These are phyloP conservation scores for Colletotrichum falcatum DNA, from an alignment of 2,329 filamentous ascomycete species.

Conservation along the genomic window DNA sequence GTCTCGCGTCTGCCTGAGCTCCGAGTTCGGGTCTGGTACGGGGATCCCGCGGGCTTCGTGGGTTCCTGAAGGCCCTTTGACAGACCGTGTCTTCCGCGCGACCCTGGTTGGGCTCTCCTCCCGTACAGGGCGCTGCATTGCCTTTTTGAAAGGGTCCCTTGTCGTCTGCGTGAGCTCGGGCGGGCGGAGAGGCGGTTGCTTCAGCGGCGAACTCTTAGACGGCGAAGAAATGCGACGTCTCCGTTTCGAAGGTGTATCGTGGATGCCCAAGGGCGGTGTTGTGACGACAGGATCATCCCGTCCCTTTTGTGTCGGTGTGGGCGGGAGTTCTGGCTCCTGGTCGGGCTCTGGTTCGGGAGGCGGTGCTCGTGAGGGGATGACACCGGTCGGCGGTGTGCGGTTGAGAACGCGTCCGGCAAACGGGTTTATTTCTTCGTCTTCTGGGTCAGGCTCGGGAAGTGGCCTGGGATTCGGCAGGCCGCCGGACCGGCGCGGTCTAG, in stretches of 20 bases:
- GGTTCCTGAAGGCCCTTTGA: slow-evolving; percentile 38
- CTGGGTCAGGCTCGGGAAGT: slow-evolving; percentile 58
- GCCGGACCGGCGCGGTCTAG: slow-evolving; percentile 55
- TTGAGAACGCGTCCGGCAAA: slow-evolving; percentile 53
- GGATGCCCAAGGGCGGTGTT: slow-evolving; percentile 69
- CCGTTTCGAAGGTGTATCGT: slow-evolving; percentile 67
- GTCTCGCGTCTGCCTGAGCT: slow-evolving; percentile 65
- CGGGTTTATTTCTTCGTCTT: slow-evolving; percentile 56
- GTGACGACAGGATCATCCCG: slow-evolving; percentile 65
- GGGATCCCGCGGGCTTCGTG: slow-evolving; percentile 57
- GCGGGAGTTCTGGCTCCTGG: slow-evolving; percentile 72
- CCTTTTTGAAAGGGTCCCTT: slow-evolving; percentile 38
- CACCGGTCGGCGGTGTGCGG: slow-evolving; percentile 50
- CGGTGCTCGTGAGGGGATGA: slow-evolving; percentile 8
- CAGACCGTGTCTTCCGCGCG: slow-evolving; percentile 10
- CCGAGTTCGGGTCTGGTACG: slow-evolving; percentile 55
- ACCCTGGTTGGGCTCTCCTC: slow-evolving; percentile 14
- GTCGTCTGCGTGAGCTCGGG: slow-evolving; percentile 33
- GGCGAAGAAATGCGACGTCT: slow-evolving; percentile 54
- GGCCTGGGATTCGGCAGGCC: slow-evolving; percentile 59
- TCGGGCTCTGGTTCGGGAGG: slow-evolving; percentile 18
- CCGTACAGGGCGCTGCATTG: slow-evolving; percentile 27
- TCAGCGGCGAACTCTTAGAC: slow-evolving; percentile 63
- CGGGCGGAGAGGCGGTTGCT: slow-evolving; percentile 54
- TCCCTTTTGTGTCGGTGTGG: slow-evolving; percentile 63